Evolutionary conservation across 2,329 filamentous ascomycete species (phyloP), one percentile per base, ranked within the genome.

Genomic region (Escovopsis weberi): DNA sequence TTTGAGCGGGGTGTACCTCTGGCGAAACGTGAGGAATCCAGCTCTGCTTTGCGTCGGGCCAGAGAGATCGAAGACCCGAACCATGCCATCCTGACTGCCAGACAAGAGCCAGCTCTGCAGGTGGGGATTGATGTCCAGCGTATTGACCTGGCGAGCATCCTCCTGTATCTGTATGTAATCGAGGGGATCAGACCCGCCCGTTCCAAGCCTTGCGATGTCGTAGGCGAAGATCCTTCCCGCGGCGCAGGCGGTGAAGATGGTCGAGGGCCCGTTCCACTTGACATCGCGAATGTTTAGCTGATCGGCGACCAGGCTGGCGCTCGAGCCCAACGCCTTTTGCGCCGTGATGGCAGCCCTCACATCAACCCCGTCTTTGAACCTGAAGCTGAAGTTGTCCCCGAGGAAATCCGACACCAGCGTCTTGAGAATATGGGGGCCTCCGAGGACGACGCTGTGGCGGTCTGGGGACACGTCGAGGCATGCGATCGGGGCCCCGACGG

Each of bases 161-260:
- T 80, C 76, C 37, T 70, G 67, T 40, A 67, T 73, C 54, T 78
- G 70, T 32, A 78, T 67, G 32, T 69, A 71, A 34, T 74, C 74
- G 40, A 78, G 57, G 4, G 68, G 66, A 11, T 67, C 58, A 3
- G 62, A 58, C 6, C 60, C 59, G 3, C 63, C 65, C 2, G 63
- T 54, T 2, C 68, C 66, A 9, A 74, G 51, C 18, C 70, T 68
- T 35, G 64, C 64, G 15, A 80, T 55, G 55, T 81, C 75, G 51
- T 81, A 81, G 46, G 74, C 66, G 47, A 79, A 79, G 50, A 81
- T 78, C 56, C 75, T 75, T 52, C 77, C 77, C 46, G 72, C 76
- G 40, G 72, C 70, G 53, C 75, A 78, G 3, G 77, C 77, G 0
- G 77, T 80, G 49, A 78, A 75, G 42, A 80, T 68, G 33, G 67